Conservation (phyloP, 2,329 filamentous ascomycete genomes). For the Stachybotrys chartarum region DNA sequence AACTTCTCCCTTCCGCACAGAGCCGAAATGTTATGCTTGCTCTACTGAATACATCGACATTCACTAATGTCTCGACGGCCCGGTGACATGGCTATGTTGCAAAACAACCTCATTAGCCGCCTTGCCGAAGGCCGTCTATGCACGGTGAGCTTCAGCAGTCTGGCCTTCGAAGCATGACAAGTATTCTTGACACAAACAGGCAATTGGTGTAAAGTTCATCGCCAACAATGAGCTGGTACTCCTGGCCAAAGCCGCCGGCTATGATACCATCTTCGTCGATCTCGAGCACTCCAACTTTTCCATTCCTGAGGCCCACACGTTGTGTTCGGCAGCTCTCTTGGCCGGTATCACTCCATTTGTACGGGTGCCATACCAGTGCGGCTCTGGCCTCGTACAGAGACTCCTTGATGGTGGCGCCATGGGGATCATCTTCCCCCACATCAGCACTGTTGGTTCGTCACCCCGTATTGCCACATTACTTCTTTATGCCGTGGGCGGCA, state of each 20-base stretch:
- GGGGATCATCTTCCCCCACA: conserved; percentile 23
- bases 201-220: conserved; percentile 20
- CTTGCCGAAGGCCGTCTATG: too few relatives aligned
- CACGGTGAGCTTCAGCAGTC: too few relatives aligned
- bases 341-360: conserved; percentile 22
- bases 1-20: too few relatives aligned
- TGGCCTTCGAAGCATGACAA: too few relatives aligned
- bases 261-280: conserved; percentile 30
- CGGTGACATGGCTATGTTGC: too few relatives aligned
- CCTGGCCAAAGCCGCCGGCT: conserved; percentile 23
- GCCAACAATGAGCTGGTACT: conserved; percentile 20
- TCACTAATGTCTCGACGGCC: too few relatives aligned
- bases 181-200: conserved; percentile 6
- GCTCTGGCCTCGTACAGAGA: conserved; percentile 22
- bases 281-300: conserved; percentile 27
- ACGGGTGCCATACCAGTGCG: conserved; percentile 24
- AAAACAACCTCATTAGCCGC: too few relatives aligned
- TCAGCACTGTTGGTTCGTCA: conserved; percentile 9
- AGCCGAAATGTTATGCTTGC: too few relatives aligned
- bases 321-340: conserved; percentile 17
- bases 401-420: conserved; percentile 24
- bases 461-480: neutral
- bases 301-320: conserved; percentile 18
- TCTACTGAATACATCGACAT: too few relatives aligned
- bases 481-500: too few relatives aligned